Conservation (phyloP, 176 grass and related monocot genomes). For the Poa pratensis region DNA sequence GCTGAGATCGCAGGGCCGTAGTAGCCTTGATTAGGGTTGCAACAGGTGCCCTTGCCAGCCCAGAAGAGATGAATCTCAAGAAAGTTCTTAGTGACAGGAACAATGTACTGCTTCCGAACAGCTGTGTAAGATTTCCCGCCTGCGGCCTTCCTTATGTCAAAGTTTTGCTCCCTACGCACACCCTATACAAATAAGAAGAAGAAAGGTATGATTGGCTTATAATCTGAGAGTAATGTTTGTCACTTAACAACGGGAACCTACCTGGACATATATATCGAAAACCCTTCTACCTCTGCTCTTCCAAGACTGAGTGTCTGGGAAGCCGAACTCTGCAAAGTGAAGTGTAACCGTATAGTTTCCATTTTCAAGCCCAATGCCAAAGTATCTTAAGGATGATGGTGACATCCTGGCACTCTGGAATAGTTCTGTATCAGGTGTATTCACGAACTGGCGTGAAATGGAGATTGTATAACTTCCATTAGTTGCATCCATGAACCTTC, state of each 20-base stretch:
- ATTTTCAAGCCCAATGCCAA: constrained; percentile 85
- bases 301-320: constrained; percentile 48
- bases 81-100: constrained; percentile 76
- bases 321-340: constrained; percentile 72
- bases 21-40: constrained; percentile 67
- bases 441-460: constrained; percentile 53
- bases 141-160: constrained; percentile 83
- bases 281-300: constrained; percentile 66
- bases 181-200: constrained; percentile 54
- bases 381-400: constrained; percentile 84
- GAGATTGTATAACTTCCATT: constrained; percentile 53
- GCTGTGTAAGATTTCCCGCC: constrained; percentile 65
- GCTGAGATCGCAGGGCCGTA: constrained; percentile 74
- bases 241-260: constrained; percentile 24
- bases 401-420: constrained; percentile 76
- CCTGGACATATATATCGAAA: constrained; percentile 95
- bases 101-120: constrained; percentile 59
- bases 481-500: constrained; percentile 48
- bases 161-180: constrained; percentile 66
- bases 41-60: constrained; percentile 97
- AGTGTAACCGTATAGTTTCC: constrained; percentile 89
- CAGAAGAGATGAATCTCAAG: constrained; percentile 97
- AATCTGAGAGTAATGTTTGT: neutral
- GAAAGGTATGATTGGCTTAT: neutral
- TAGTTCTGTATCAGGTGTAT: constrained; percentile 66